A percentile compares a stretch with the other conserved stretches of the same genome.
phyloP scores from a whole-genome alignment of 1,284 basidiomycete species.

The Takashimella koratensis region DNA sequence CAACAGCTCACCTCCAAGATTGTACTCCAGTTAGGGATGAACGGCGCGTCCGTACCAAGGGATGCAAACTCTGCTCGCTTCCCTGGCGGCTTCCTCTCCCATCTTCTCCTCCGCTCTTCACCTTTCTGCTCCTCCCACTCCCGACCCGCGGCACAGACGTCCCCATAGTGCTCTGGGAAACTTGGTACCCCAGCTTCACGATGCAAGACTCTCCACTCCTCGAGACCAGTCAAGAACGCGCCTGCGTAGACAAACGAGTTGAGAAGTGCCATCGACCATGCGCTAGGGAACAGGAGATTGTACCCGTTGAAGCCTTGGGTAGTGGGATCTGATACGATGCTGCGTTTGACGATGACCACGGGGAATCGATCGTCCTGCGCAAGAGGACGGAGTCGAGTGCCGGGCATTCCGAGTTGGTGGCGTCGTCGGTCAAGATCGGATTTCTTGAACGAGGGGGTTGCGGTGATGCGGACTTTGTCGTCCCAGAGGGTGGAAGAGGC shows the following conservation, averaged over 20 bases:
- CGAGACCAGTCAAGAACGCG: constrained; percentile 73
- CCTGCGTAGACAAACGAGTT: constrained; percentile 73
- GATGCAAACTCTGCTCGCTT: constrained; percentile 71
- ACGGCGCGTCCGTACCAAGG: constrained; percentile 65
- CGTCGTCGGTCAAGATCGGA: constrained; percentile 75
- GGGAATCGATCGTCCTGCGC: constrained; percentile 76
- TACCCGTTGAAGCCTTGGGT: constrained; percentile 64
- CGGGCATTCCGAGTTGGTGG: constrained; percentile 70
- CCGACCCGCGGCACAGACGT: constrained; percentile 55
- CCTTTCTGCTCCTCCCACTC: constrained; percentile 54
- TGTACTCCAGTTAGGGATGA: constrained; percentile 67
- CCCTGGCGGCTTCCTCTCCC: constrained; percentile 76
- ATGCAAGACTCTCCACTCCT: constrained; percentile 67
- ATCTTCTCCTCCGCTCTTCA: constrained; percentile 56
- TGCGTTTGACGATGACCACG: constrained; percentile 73
- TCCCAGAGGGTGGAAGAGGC: constrained; percentile 73
- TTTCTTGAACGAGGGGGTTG: constrained; percentile 66
- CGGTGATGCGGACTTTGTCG: constrained; percentile 25
- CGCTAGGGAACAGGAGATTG: constrained; percentile 74
- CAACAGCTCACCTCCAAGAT: constrained; percentile 51
- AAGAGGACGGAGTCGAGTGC: constrained; percentile 61
- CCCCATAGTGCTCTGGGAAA: constrained; percentile 79
- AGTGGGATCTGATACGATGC: constrained; percentile 51
- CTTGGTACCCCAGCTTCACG: constrained; percentile 70
- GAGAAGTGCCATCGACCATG: constrained; percentile 85